Evolutionary conservation across 1,284 basidiomycete species (phyloP).

Genomic region (Cryptococcus sp.): DNA sequence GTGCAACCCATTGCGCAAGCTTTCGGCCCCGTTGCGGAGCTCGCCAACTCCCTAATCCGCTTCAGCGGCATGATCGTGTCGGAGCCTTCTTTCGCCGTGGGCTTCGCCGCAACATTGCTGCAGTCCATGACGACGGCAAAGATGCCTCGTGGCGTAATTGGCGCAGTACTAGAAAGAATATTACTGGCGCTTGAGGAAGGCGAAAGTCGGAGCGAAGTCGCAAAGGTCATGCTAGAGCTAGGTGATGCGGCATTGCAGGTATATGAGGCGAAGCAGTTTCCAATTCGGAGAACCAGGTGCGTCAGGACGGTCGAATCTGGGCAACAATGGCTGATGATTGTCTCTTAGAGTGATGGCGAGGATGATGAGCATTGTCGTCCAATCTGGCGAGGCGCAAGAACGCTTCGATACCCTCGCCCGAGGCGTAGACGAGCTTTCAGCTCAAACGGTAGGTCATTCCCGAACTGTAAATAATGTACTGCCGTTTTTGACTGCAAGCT

Average conservation of each 20-base stretch:
- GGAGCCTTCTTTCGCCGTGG: conserved; percentile 4
- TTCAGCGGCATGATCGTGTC: conserved; percentile 11
- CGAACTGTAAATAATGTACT: background rate
- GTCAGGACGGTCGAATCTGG: conserved; percentile 5
- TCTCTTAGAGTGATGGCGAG: conserved; percentile 14
- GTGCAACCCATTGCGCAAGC: conserved; percentile 5
- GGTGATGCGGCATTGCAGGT: conserved; percentile 28
- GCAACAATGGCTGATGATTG: background rate
- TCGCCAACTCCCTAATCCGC: conserved; percentile 17
- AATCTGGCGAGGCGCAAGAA: conserved; percentile 22
- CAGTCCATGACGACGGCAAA: conserved; percentile 3
- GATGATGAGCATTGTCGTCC: conserved; percentile 19
- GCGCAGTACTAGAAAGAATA: conserved; percentile 34
- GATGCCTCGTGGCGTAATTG: background rate
- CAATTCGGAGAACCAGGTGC: conserved; percentile 38
- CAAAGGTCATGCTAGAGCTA: conserved; percentile 25
- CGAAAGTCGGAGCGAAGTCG: conserved; percentile 29
- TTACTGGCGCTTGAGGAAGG: conserved; percentile 26
- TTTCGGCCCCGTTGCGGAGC: conserved; percentile 18
- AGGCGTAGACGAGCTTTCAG: conserved; percentile 2
- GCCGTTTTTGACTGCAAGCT: conserved; percentile 1
- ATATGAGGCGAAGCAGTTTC: conserved; percentile 34
- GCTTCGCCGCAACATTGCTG: conserved; percentile 4
- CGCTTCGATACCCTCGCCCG: conserved; percentile 26
- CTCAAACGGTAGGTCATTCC: background rate